Conservation (phyloP, 345 rosid genomes). For the Brassica nigra region DNA sequence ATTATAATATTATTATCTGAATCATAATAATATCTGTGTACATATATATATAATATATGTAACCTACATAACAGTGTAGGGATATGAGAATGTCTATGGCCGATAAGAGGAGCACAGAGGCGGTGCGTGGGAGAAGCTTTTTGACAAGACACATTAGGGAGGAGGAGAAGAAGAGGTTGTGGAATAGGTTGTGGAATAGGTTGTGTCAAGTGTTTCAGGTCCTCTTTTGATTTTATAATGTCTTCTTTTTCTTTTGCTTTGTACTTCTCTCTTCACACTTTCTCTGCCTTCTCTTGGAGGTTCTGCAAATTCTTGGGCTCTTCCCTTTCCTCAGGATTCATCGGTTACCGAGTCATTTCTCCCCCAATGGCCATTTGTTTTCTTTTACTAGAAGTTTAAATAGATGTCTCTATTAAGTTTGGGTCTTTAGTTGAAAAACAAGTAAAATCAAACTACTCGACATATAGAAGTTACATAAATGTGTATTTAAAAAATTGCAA, state of each 20-base stretch:
- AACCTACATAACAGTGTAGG: conserved; percentile 20
- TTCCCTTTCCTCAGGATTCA: conserved; percentile 30
- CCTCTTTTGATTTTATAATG: conserved; percentile 22
- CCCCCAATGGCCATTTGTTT: conserved; percentile 30
- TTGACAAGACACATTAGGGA: conserved; percentile 53
- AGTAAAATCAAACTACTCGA: conserved; percentile 10
- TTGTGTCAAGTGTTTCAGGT: conserved; percentile 36
- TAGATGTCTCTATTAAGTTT: background rate
- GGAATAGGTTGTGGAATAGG: conserved; percentile 30
- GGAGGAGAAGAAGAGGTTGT: conserved; percentile 7
- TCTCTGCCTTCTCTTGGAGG: conserved; percentile 23
- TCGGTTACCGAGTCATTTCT: conserved; percentile 35
- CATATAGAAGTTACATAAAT: background rate
- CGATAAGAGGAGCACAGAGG: conserved; percentile 30
- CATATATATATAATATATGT: background rate
- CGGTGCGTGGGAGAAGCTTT: conserved; percentile 17
- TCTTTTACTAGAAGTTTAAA: background rate
- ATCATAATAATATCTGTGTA: background rate
- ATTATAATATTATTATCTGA: background rate
- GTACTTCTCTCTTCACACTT: conserved; percentile 10
- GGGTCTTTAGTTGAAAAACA: conserved; percentile 19
- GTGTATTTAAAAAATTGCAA: background rate
- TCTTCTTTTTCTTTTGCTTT: background rate
- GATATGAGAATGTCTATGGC: conserved; percentile 35
- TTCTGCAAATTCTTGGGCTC: conserved; percentile 35